Evolutionary conservation across 2,329 filamentous ascomycete species (phyloP), one percentile per base, ranked within the genome.

Genomic region (Parascedosporium putredinis): DNA sequence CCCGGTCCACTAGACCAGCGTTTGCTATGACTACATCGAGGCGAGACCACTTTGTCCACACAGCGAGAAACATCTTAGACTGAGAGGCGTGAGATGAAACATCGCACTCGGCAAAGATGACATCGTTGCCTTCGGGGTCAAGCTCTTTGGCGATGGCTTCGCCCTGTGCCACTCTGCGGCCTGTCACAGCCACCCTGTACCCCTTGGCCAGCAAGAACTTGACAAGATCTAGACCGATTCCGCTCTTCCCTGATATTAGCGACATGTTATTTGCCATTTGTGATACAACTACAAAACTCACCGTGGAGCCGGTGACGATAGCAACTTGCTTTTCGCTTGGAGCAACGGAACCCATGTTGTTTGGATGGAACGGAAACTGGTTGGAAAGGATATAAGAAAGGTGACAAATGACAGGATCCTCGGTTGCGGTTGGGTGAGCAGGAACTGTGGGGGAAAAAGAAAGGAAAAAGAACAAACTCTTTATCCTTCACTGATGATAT

Each of bases 11-110:
- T 29, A 70, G 67, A n/a, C 72, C 75, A 0, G 73, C 73, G 53
- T 77, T 77, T 31, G 70, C 67, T 16, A 70, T 68, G 1, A 76
- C 55, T 0, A 67, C 66, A 59, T 78, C 73, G 12, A 78, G 61
- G 4, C 70, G 67, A 1, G 66, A 66, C 60, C 67, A 74, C 34
- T 62, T 64, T 6, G 61, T 51, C 61, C 66, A 73, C 0, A 71
- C 69, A 2, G 60, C 52, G 8, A 61, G 56, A 55, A 77, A 77
- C 6, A 67, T 63, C 1, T 54, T 51, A 0, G 66, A 64, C 50
- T 75, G 71, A 9, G 65, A 66, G 2, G 65, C 59, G 56, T 76
- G 77, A 16, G 65, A 64, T n/a, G 62, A 58, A 2, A 77, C 67
- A 53, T 78, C 68, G 43, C 64, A 66, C 20, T 61, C 55, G 20